Conservation (phyloP, 495 filamentous ascomycete genomes). For the Massariosphaeria phaeospora region DNA sequence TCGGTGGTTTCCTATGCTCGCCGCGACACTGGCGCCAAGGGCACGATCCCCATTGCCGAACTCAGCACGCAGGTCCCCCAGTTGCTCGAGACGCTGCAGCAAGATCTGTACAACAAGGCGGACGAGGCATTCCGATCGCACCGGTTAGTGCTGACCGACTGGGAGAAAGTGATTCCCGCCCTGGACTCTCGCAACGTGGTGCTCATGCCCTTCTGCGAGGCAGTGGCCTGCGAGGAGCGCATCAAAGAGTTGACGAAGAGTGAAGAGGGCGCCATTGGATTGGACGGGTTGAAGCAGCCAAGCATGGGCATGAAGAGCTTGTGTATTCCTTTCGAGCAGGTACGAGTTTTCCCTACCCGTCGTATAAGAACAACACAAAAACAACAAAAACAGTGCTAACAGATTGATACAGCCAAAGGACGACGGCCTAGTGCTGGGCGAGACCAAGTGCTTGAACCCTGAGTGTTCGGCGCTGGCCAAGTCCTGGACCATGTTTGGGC, state of each 20-base stretch:
- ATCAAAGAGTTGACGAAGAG: conserved; percentile 84
- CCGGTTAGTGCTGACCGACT: conserved; percentile 72
- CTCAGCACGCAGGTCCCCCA: conserved; percentile 65
- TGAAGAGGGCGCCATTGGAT: conserved; percentile 53
- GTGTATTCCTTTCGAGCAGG: conserved; percentile 97
- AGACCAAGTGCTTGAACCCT: conserved; percentile 86
- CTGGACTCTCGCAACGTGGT: conserved; percentile 88
- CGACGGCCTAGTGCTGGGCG: conserved; percentile 67
- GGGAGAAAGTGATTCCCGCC: conserved; percentile 82
- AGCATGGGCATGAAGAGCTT: conserved; percentile 96
- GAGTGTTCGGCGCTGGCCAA: conserved; percentile 68
- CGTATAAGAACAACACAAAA: neutral
- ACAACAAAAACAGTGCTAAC: neutral
- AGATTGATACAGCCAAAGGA: too few species aligned
- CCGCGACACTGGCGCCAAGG: conserved; percentile 69
- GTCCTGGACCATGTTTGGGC: conserved; percentile 83
- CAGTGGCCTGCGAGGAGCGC: conserved; percentile 79
- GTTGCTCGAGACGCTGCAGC: conserved; percentile 83
- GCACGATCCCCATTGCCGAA: conserved; percentile 66
- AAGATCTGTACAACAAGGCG: conserved; percentile 77
- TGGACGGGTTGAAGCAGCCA: conserved; percentile 75
- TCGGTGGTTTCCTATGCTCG: conserved; percentile 78
- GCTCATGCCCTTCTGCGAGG: conserved; percentile 79
- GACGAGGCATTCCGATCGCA: conserved; percentile 70
- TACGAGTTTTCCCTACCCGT: too few species aligned